Conservation (phyloP, 1,139 yeast genomes). For the Taphrina pruni region DNA sequence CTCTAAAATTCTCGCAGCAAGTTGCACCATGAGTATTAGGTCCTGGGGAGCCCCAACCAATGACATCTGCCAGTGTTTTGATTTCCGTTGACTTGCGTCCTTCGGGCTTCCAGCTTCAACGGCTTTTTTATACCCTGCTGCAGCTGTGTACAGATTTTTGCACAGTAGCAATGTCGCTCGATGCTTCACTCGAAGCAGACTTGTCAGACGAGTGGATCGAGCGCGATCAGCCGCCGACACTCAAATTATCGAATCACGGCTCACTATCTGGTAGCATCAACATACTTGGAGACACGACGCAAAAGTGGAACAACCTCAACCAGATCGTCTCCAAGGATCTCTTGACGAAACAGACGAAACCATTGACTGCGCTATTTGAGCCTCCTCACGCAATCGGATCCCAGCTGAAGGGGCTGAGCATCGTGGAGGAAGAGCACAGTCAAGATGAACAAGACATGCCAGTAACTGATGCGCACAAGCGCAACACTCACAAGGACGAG, state of each 20-base stretch:
- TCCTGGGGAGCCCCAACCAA: constrained; percentile 2
- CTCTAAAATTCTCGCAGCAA: background rate
- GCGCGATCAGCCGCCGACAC: constrained; percentile 36
- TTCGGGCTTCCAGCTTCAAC: background rate
- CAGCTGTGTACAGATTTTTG: too few relatives aligned
- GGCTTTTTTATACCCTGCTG: background rate
- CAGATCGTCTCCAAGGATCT: constrained; percentile 20
- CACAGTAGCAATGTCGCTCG: background rate
- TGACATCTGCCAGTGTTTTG: constrained; percentile 22
- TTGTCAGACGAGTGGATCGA: constrained; percentile 38
- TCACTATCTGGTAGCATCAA: constrained; percentile 39
- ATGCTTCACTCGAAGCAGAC: constrained; percentile 15
- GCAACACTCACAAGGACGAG: background rate
- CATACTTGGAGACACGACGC: constrained; percentile 27
- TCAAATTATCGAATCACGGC: constrained; percentile 1
- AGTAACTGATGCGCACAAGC: background rate
- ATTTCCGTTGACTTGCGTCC: constrained; percentile 15
- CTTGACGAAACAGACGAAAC: constrained; percentile 32
- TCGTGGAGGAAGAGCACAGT: constrained; percentile 24
- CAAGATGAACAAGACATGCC: constrained; percentile 9
- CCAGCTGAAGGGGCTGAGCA: constrained; percentile 19
- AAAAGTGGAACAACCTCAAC: constrained; percentile 29
- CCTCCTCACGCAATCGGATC: constrained; percentile 1
- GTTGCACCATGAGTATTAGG: background rate
- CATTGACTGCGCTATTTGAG: constrained; percentile 23